These are phyloP conservation scores for Meyerozyma elateridarum DNA, from an alignment of 1,139 yeast genomes.

Conservation along the genomic window DNA sequence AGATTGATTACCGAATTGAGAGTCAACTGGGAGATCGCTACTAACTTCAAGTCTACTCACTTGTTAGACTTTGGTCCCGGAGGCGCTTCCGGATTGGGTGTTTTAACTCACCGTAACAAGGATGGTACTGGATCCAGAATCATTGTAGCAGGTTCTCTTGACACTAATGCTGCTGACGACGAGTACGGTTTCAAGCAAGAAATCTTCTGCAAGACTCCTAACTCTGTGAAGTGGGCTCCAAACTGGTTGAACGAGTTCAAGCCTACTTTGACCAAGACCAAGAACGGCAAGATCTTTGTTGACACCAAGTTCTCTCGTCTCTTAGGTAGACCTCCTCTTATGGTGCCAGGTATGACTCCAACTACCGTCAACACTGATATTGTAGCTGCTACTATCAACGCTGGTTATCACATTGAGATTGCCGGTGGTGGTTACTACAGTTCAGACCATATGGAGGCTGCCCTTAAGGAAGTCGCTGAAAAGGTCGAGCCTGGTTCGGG, in stretches of 20 bases:
- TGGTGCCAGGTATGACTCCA: slow-evolving; percentile 99
- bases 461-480: slow-evolving; percentile 65
- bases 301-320: slow-evolving; percentile 92
- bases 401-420: slow-evolving; percentile 95
- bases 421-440: slow-evolving; percentile 98
- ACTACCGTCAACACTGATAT: slow-evolving; percentile 92
- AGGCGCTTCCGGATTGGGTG: slow-evolving; percentile 95
- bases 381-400: slow-evolving; percentile 87
- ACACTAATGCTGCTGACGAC: slow-evolving; percentile 54
- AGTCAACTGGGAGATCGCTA: slow-evolving; percentile 92
- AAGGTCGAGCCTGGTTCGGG: slow-evolving; percentile 81
- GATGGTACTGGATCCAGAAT: slow-evolving; percentile 98
- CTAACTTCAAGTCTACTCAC: slow-evolving; percentile 77
- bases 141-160: slow-evolving; percentile 89
- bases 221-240: slow-evolving; percentile 75
- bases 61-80: slow-evolving; percentile 98
- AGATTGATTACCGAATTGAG: slow-evolving; percentile 83
- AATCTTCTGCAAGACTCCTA: slow-evolving; percentile 46
- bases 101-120: slow-evolving; percentile 91
- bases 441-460: slow-evolving; percentile 65
- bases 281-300: slow-evolving; percentile 70
- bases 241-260: slow-evolving; percentile 89
- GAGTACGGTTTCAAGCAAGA: slow-evolving; percentile 97
- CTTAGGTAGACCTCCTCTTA: slow-evolving; percentile 90
- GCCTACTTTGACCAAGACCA: slow-evolving; percentile 77